Base-by-base conservation (phyloP, 2,329 filamentous ascomycete genomes). In the Colletotrichum incanum region DNA sequence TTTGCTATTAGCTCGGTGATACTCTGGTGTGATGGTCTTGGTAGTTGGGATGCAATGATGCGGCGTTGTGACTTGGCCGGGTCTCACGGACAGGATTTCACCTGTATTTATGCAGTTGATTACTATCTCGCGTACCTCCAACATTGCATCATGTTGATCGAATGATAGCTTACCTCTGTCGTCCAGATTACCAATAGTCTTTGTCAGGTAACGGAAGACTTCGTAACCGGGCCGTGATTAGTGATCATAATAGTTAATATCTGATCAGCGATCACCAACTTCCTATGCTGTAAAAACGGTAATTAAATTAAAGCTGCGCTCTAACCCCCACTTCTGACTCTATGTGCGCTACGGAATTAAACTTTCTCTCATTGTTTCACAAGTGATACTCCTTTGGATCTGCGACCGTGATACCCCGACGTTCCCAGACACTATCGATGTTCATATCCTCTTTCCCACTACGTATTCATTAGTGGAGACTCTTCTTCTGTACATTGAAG, bases 301-400 rank as follows among this genome's bases (percentile, higher is more conserved):
- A 43, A 43, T 18, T 5, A 43, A 18, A 6, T 37, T 5, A 11
- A 9, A 8, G 18, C 18, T 45, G 43, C 20, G 43, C 16, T 45
- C 5, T 8, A 5, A 20, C 3, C 3, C n/a, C 18, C 2, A 45
- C 18, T 8, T 18, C 5, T 8, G 12, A 6, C n/a, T n/a, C n/a
- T n/a, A n/a, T 31, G 28, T 31, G 6, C 28, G 4, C 28, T 31
- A 31, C 4, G 28, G 28, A 23, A 34, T 37, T 11, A 6, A 23
- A 20, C 23, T 34, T 23, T 1, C 11, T 12, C n/a, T 39, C 54
- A 16, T 16, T 14, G 12, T 16, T 0, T 52, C 60, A 70, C 67
- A 70, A 31, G 16, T 70, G 62, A 23, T 66, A 70, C 3, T 70
- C 67, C 34, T 34, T 70, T 2, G 67, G 62, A 23, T 70, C 62